phyloP scores from a whole-genome alignment of 257 asterid genomes.

The Hygrophila difformis region DNA sequence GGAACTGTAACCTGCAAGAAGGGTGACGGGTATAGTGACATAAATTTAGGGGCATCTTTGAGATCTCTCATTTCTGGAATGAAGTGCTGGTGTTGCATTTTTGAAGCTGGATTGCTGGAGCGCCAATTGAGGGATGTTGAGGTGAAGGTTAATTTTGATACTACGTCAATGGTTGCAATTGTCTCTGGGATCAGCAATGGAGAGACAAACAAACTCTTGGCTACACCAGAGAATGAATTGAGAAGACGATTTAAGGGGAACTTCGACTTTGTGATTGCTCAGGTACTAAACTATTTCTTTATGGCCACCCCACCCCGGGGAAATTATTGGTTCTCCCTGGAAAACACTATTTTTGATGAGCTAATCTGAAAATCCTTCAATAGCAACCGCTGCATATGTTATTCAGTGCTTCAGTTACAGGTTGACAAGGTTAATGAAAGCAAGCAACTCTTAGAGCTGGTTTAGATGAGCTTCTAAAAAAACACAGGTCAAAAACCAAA shows the following conservation, averaged over 20 bases:
- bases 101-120: constrained; percentile 17
- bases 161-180: constrained; percentile 78
- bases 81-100: constrained; percentile 51
- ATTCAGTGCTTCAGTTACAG: not conserved
- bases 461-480: too few relatives aligned
- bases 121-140: constrained; percentile 17
- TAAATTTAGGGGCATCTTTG: constrained; percentile 37
- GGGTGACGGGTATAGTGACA: constrained; percentile 18
- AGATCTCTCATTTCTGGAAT: constrained; percentile 41
- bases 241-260: constrained; percentile 73
- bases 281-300: constrained; percentile 34
- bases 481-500: too few relatives aligned
- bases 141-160: constrained; percentile 69
- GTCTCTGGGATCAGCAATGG: constrained; percentile 91
- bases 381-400: constrained; percentile 6
- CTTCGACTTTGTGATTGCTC: constrained; percentile 71
- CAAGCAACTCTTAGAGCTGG: too few relatives aligned
- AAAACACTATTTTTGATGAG: too few relatives aligned
- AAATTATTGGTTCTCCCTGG: not conserved
- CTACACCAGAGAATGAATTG: constrained; percentile 54
- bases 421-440: not conserved
- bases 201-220: constrained; percentile 41
- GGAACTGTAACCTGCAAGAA: constrained; percentile 22
- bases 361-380: constrained; percentile 1
- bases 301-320: not conserved